These are phyloP conservation scores for Coniosporium apollinis DNA, from an alignment of 495 filamentous ascomycete genomes.

Conservation along the genomic window DNA sequence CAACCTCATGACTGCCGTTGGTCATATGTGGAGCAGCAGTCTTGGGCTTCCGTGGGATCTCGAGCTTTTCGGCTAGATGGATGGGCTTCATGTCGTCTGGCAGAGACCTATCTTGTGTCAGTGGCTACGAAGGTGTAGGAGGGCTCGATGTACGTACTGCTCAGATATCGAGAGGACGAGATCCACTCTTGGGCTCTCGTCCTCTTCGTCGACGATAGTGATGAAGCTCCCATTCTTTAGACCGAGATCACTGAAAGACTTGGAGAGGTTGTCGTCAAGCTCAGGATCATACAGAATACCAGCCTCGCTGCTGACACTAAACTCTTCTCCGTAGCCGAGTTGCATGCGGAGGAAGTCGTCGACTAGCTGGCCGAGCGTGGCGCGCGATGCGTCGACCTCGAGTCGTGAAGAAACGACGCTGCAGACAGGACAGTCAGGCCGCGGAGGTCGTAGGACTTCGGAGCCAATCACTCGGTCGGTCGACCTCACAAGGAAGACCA, in stretches of 20 bases:
- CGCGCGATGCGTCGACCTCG: slow-evolving; percentile 50
- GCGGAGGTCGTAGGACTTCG: slow-evolving; percentile 59
- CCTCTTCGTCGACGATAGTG: slow-evolving; percentile 71
- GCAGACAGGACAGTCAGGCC: slow-evolving; percentile 68
- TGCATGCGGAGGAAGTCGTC: slow-evolving; percentile 49
- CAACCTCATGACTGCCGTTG: slow-evolving; percentile 16
- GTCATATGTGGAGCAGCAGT: neutral
- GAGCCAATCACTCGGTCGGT: slow-evolving; percentile 56
- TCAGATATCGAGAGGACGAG: slow-evolving; percentile 48
- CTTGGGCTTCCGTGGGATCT: slow-evolving; percentile 27
- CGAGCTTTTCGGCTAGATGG: slow-evolving; percentile 25
- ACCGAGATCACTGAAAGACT: slow-evolving; percentile 65
- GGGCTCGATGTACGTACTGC: slow-evolving; percentile 22
- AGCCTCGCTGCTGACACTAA: slow-evolving; percentile 55
- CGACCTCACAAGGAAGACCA: slow-evolving; percentile 63
- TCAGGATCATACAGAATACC: slow-evolving; percentile 76
- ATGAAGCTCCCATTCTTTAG: slow-evolving; percentile 56
- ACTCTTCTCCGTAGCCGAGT: slow-evolving; percentile 70
- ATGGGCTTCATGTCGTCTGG: slow-evolving; percentile 28
- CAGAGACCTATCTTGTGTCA: slow-evolving; percentile 18
- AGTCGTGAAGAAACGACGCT: slow-evolving; percentile 50
- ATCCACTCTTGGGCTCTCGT: slow-evolving; percentile 67
- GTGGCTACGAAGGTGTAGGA: too few relatives aligned
- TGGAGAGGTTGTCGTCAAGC: slow-evolving; percentile 66
- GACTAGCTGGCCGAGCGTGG: slow-evolving; percentile 70